Conservation (phyloP, 2,329 filamentous ascomycete species). For the Paraphaeosphaeria sporulosa region DNA sequence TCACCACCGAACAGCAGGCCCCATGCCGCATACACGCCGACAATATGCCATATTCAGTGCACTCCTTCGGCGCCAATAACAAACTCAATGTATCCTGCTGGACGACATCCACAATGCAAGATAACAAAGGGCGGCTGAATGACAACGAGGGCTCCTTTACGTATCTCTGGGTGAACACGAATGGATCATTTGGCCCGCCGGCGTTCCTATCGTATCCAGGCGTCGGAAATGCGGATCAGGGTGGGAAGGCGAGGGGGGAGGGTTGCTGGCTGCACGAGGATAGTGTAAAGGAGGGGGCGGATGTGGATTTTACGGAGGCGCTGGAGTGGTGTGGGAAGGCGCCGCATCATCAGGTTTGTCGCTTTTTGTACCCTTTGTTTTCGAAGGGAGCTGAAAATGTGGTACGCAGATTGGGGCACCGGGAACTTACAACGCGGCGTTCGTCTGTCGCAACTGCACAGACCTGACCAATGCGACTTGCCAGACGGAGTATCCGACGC, state of each 20-base stretch:
- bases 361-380: not conserved
- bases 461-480: slow-evolving; percentile 6
- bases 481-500: not conserved
- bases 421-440: not conserved
- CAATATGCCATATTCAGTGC: slow-evolving; percentile 7
- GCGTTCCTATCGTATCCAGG: not conserved
- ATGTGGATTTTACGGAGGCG: slow-evolving; percentile 4
- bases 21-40: slow-evolving; percentile 8
- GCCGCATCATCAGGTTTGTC: slow-evolving; percentile 6
- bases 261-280: slow-evolving; percentile 11
- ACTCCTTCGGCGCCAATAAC: not conserved
- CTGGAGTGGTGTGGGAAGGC: slow-evolving; percentile 6
- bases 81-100: slow-evolving; percentile 10
- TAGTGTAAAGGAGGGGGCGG: slow-evolving; percentile 3
- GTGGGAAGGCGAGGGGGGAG: slow-evolving; percentile 3
- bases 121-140: slow-evolving; percentile 10
- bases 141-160: slow-evolving; percentile 5
- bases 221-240: not conserved
- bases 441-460: slow-evolving; percentile 8
- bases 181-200: slow-evolving; percentile 1
- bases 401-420: not conserved
- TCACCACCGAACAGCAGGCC: slow-evolving; percentile 4
- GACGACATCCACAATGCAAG: slow-evolving; percentile 8
- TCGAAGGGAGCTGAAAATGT: not conserved
- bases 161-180: slow-evolving; percentile 9